Evolutionary conservation across 202 grass and related monocot species (phyloP), one percentile per base, ranked within the genome.

Genomic region (Dendrocalamus latiflorus): DNA sequence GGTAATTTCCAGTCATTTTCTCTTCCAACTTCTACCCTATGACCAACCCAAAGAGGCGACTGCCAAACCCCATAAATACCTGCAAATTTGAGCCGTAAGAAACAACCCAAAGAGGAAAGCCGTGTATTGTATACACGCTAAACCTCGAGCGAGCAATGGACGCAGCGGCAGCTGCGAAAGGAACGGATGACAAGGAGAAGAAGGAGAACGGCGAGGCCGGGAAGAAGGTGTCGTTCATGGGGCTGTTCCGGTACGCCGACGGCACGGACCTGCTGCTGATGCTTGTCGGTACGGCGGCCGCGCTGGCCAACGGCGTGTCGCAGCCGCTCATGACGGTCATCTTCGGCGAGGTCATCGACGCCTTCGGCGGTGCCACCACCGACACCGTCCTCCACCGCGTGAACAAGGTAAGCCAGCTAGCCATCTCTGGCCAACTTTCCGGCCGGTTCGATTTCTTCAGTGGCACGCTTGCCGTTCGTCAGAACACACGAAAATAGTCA

Each of bases 271-370:
- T 79, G 65, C 8, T 78, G 68, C 81, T 97, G 37, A 92, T 97
- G 90, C 18, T 84, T 14, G 81, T 91, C 39, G 94, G 94, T 72
- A 82, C 86, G 63, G 28, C 56, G 15, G 86, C 86, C 54, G 78
- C 94, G 53, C 10, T 94, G 44, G 88, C 64, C 58, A 91, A 94
- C 82, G 94, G 94, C 48, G 49, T 94, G 42, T 84, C 94, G 66
- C 90, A 92, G 84, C 94, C 94, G 63, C 71, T 91, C 68, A 92
- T 94, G 92, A 87, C 91, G 1, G 59, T 94, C 77, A 85, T 97
- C 79, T 97, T 97, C 48, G 92, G 94, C 81, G 77, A 97, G 71
- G 54, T 87, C 44, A 80, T 91, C 83, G 57, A 97, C 74, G 90
- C 88, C 65, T 97, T 94, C 66, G 94, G 94, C 68, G 86, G 44